phyloP scores from a whole-genome alignment of 352 stramenopile genomes.

The Globisporangium apiculatum region DNA sequence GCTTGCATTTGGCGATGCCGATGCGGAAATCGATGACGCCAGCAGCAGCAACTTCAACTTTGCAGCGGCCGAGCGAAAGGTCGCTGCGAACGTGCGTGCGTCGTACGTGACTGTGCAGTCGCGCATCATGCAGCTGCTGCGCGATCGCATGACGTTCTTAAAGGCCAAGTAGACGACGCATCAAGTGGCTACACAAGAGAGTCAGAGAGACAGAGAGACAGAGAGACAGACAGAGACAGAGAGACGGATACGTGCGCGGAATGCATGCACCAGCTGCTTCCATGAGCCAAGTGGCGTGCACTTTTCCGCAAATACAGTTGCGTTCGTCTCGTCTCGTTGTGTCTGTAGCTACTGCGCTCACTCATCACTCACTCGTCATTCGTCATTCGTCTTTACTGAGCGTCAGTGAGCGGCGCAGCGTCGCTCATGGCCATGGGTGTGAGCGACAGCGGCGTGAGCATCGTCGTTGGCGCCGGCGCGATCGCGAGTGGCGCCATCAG shows the following conservation, averaged over 20 bases:
- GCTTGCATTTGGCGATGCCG: conserved; percentile 17
- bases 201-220: neutral
- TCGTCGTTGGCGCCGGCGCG: neutral
- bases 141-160: conserved; percentile 17
- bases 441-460: neutral
- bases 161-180: conserved; percentile 3
- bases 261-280: no score
- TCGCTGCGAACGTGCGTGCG: conserved; percentile 26
- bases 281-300: no score
- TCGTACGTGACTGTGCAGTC: conserved; percentile 31
- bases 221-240: no score
- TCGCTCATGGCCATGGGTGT: neutral
- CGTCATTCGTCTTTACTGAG: neutral
- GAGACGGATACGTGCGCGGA: no score
- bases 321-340: no score
- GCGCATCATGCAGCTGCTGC: conserved; percentile 25
- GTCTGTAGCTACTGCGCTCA: no score
- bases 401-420: neutral
- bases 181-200: neutral
- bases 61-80: conserved; percentile 21
- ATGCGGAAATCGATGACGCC: neutral
- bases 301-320: no score
- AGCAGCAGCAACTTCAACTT: conserved; percentile 4
- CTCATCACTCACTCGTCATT: neutral
- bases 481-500: neutral